A percentile compares a stretch with the other conserved stretches of the same genome.
Conservation (phyloP, 2,329 filamentous ascomycete species). For the Stachybotrys elegans region DNA sequence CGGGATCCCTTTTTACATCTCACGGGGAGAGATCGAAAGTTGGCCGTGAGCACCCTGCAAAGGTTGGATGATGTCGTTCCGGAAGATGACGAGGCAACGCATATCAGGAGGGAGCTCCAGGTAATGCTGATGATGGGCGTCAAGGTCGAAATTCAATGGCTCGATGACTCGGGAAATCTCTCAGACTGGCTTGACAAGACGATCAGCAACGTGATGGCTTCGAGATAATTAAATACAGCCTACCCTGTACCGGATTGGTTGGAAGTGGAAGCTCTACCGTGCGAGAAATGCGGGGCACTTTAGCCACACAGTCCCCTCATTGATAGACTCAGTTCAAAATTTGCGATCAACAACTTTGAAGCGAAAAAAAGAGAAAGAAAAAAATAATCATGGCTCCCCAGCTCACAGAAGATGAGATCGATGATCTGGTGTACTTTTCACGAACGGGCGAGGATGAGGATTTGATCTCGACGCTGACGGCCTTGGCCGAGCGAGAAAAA, state of each 20-base stretch:
- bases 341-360: conserved; percentile 16
- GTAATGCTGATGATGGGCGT: conserved; percentile 67
- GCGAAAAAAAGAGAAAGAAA: too few relatives aligned
- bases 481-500: conserved; percentile 57
- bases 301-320: conserved; percentile 34
- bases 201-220: conserved; percentile 19
- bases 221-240: neutral
- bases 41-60: conserved; percentile 49
- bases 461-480: conserved; percentile 53
- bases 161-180: conserved; percentile 52
- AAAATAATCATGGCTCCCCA: conserved; percentile 38
- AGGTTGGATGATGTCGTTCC: conserved; percentile 25
- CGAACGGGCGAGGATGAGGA: conserved; percentile 72
- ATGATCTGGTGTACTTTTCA: conserved; percentile 86
- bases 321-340: conserved; percentile 19
- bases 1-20: conserved; percentile 33
- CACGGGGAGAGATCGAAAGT: conserved; percentile 51
- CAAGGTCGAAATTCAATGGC: conserved; percentile 73
- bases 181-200: conserved; percentile 43
- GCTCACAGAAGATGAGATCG: conserved; percentile 74
- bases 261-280: conserved; percentile 20
- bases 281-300: conserved; percentile 28
- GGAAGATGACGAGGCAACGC: conserved; percentile 24
- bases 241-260: conserved; percentile 15
- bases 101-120: conserved; percentile 56